phyloP scores from a whole-genome alignment of 768 basidiomycete species.

The Suillus plorans region DNA sequence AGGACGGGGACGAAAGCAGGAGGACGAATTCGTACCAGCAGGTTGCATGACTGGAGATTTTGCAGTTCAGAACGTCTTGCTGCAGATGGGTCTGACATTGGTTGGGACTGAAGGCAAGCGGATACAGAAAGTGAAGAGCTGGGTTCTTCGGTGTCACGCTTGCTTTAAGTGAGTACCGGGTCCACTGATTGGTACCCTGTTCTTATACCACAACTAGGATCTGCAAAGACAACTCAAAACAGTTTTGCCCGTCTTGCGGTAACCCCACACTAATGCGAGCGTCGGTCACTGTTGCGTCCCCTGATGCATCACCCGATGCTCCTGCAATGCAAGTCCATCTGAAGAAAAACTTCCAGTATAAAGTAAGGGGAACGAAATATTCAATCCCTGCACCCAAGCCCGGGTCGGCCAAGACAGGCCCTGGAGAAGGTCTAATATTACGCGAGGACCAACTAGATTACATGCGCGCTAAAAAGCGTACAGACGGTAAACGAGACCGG shows the following conservation, averaged over 20 bases:
- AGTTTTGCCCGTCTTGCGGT: slow-evolving; percentile 98
- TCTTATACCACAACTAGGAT: slow-evolving; percentile 50
- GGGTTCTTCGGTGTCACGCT: slow-evolving; percentile 96
- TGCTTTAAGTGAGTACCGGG: slow-evolving; percentile 90
- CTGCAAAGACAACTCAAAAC: slow-evolving; percentile 92
- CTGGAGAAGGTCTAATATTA: slow-evolving; percentile 81
- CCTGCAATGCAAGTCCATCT: slow-evolving; percentile 87
- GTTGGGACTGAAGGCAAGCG: slow-evolving; percentile 88
- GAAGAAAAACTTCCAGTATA: slow-evolving; percentile 95
- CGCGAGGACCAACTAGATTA: slow-evolving; percentile 93
- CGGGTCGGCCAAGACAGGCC: slow-evolving; percentile 81
- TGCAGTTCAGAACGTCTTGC: slow-evolving; percentile 96
- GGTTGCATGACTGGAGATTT: slow-evolving; percentile 99
- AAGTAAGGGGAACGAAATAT: slow-evolving; percentile 86
- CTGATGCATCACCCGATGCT: slow-evolving; percentile 56
- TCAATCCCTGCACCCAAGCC: slow-evolving; percentile 89
- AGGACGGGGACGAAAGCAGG: slow-evolving; percentile 31
- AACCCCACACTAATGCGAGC: slow-evolving; percentile 88
- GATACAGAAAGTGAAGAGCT: slow-evolving; percentile 90
- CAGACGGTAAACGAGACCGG: slow-evolving; percentile 69
- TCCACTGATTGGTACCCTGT: slow-evolving; percentile 1
- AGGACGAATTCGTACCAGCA: slow-evolving; percentile 48
- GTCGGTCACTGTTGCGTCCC: slow-evolving; percentile 81
- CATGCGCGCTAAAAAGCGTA: slow-evolving; percentile 75
- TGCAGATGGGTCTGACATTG: slow-evolving; percentile 91